Evolutionary conservation across 2,329 filamentous ascomycete genomes (phyloP), one percentile per base, ranked within the genome.

Genomic region (Microcyclosporella mali): DNA sequence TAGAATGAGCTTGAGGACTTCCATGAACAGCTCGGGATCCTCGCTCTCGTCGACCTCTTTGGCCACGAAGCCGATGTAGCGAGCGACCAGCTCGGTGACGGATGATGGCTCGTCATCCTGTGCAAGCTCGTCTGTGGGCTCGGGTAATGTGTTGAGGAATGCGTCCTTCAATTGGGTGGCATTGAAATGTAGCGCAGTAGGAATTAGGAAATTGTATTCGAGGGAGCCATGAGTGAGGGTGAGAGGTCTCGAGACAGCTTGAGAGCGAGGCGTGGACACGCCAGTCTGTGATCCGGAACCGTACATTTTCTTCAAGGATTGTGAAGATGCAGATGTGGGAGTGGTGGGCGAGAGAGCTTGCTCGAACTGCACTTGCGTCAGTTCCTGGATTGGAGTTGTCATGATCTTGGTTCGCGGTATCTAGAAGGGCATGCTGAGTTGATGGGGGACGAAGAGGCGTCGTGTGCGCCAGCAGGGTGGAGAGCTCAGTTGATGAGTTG

Each of bases 41-140:
- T 97, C 92, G 43, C 88, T 88, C 59, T 94, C 86, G 42, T 95
- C 88, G 30, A 95, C 85, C 71, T 95, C 86, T 51, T 79, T 73
- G 52, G 90, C 88, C 48, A 95, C 78, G 64, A 88, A 94, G 57
- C 88, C 88, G 63, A 98, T 81, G 69, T 94, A 98, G 65, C 90
- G 81, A 49, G 88, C 89, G 25, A 98, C 88, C 47, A 98, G 77
- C 72, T 98, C 92, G 33, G 87, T 73, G 35, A 89, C 81, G 17
- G 94, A 98, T 29, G 92, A 97, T n/a, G 92, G 92, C 74, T 98
- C 94, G 59, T 98, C 92, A 73, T 98, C 94, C 65, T 90, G 88
- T 49, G 92, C 94, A 52, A 97, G 80, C 74, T 98, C 92, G 65
- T 98, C 92, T 64, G 94, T 98, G 45, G 92, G 86, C 59, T 82